Evolutionary conservation across 768 basidiomycete species (phyloP).

Genomic region (Boletus coccyginus): DNA sequence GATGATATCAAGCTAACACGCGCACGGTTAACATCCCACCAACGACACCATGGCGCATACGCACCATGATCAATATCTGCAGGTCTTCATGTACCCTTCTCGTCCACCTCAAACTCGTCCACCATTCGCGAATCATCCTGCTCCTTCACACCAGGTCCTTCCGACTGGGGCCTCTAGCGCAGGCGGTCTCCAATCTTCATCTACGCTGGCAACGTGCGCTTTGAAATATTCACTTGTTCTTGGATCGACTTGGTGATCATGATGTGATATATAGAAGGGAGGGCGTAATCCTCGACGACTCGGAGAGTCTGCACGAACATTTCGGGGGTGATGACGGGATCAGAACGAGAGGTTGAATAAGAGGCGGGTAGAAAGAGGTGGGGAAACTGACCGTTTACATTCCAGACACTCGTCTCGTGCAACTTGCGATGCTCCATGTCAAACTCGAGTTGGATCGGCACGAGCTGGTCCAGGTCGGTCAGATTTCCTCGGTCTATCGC

Average conservation of each 20-base stretch:
- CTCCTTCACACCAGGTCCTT: no score
- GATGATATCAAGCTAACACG: conserved; percentile 83
- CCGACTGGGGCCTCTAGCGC: no score
- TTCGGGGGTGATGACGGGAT: conserved; percentile 85
- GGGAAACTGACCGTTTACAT: conserved; percentile 68
- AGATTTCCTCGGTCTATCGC: conserved; percentile 55
- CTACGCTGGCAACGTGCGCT: no score
- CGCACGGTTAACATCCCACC: conserved; percentile 5
- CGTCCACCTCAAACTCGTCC: conserved; percentile 66
- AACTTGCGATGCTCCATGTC: conserved; percentile 93
- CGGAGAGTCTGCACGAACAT: conserved; percentile 78
- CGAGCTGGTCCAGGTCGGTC: conserved; percentile 72
- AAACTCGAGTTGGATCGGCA: conserved; percentile 94
- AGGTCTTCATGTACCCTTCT: conserved; percentile 78
- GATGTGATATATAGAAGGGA: conserved; percentile 61
- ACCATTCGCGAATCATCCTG: conserved; percentile 41
- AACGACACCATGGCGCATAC: conserved; percentile 18
- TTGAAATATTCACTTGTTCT: no score
- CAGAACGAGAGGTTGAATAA: conserved; percentile 37
- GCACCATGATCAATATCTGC: conserved; percentile 87
- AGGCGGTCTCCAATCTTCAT: no score
- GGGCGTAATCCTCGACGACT: conserved; percentile 79
- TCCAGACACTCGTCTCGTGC: conserved; percentile 97
- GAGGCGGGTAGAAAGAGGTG: not conserved
- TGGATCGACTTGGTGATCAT: conserved; percentile 83